Evolutionary conservation across 2,329 filamentous ascomycete genomes (phyloP), one percentile per base, ranked within the genome.

Genomic region (Lizonia empirigonia): DNA sequence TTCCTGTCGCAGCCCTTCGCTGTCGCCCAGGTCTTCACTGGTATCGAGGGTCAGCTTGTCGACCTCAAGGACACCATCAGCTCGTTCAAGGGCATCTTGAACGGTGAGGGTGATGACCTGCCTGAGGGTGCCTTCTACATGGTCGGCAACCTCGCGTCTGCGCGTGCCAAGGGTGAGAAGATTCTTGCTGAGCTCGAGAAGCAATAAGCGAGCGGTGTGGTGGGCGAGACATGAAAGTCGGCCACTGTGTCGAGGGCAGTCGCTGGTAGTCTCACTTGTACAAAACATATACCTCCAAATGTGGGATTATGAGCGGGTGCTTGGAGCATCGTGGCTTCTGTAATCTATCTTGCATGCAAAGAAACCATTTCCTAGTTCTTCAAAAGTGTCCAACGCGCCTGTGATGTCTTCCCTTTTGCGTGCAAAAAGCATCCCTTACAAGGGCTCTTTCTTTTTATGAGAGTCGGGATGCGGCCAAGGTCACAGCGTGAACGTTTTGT

Each of bases 1-100:
- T 99, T 99, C 91, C 85, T 99, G 85, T 90, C 86, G 80, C 94
- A 99, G 85, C 94, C 94, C 76, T 99, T 99, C 87, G 94, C 94
- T 70, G 94, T 88, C 72, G 85, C 85, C 67, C 82, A 87, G 76
- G 85, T 92, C 73, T 92, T 92, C 86, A 92, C 89, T 79, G 85
- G 85, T 85, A 97, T 97, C 77, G 90, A 97, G 88, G 94, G 94
- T 80, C 85, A 86, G 80, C 89, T 99, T 68, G 94, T 99, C 72
- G 91, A 97, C 80, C 84, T 99, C 68, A 97, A 99, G 90, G 91
- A 96, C 79, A 99, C 94, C 77, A 97, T 99, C 75, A 77, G 82
- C 74, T 95, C 89, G 55, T 99, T 99, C 90, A 96, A 97, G 90
- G 85, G 90, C 71, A 97, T 97, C 78, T 87, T 97, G 74, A 85